Evolutionary conservation across 2,329 filamentous ascomycete species (phyloP), one percentile per base, ranked within the genome.

Genomic region (Metarhizium humberi): DNA sequence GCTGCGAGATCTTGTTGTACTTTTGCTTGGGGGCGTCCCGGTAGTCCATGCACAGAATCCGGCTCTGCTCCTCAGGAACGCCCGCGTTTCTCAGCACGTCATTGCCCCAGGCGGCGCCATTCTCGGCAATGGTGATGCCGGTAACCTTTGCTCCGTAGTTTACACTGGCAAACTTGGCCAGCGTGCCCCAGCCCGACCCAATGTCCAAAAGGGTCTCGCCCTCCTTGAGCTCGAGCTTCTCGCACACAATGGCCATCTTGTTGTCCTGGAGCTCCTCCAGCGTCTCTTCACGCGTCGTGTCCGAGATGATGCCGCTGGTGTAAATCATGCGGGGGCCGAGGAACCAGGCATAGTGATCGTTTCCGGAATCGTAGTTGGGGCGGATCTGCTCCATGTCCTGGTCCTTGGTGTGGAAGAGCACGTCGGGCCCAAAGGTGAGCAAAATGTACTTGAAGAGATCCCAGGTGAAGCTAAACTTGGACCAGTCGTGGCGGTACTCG

Each of bases 301-400:
- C 52, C 5, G 52, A 53, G 71, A 96, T 94, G 64, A 96, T 78
- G 62, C 92, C 92, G 32, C 88, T 92, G 49, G 92, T 96, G 78
- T 96, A 96, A 72, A 96, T 90, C 92, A 96, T 96, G 67, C 92
- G 90, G 58, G 92, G 92, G 58, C 92, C 92, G 57, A 96, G 81
- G 79, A 96, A 96, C 90, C 90, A 96, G 67, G 84, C 86, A 76
- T 96, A 96, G 76, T 96, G 95, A 72, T 96, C 92, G 69, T 96
- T 91, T 67, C 92, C 92, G 62, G 89, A 86, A 78, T 96, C 92
- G 74, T 96, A 96, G 77, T 95, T 91, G 70, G 90, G 88, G 66
- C 91, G 89, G 52, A 96, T 90, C 75, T 96, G 52, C 73, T 96
- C 91, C 79, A 96, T 91, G 64, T 96, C 92, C 74, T 96, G 91